Evolutionary conservation across 2,329 filamentous ascomycete genomes (phyloP), one percentile per base, ranked within the genome.

Genomic region (Curvularia lunata): DNA sequence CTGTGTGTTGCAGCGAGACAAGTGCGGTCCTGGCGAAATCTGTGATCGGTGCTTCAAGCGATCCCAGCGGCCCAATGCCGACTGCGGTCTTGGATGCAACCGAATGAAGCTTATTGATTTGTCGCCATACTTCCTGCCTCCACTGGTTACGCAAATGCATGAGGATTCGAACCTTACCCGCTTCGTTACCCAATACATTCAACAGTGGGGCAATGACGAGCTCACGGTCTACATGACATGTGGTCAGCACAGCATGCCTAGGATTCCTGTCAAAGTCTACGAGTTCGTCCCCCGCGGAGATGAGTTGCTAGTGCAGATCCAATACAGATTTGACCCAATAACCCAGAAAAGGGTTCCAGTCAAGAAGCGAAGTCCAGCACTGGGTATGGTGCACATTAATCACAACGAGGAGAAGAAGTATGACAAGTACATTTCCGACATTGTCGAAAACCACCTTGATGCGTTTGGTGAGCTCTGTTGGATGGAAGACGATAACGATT

Each of bases 1-100:
- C 27, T 83, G 81, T 57, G 77, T 76, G 4, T 69, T 83, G 48
- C 80, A 82, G 59, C 73, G 80, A 66, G 81, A 82, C 63, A 77
- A 78, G 70, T 80, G 78, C 61, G 72, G 75, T 5, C 72, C 74
- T 21, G 77, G 77, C 40, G 70, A 74, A 5, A 70, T 64, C n/a
- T 79, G 77, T 56, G 71, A 76, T 51, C 73, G 77, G 49, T 78
- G 75, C 59, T 43, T 71, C 48, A 79, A 79, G 61, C 75, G 77
- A 18, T 63, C 76, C 53, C 66, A 76, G 62, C 68, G 75, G 34
- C 60, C 74, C 54, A 71, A 78, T 68, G 71, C 77, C 58, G 67
- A 74, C 58, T 77, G 77, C 53, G 79, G 76, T 45, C 74, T 83
- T 43, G 75, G 73, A 2, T 83, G 81, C 59, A 76, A 77, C 41